Base-by-base conservation (phyloP, 2,329 filamentous ascomycete genomes). In the Microdochium trichocladiopsis region DNA sequence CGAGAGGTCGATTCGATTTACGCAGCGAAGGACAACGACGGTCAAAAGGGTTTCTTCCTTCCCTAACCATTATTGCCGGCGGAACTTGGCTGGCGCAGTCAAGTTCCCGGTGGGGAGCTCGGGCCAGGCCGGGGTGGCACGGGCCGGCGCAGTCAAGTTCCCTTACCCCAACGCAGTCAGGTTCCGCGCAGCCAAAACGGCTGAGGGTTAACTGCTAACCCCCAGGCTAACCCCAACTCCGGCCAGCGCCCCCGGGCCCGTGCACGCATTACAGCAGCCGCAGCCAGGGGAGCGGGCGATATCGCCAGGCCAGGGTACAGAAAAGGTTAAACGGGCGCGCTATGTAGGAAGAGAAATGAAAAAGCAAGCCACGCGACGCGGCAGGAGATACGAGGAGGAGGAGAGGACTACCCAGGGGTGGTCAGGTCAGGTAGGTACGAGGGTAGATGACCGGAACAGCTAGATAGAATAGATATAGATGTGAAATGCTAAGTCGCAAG, bases 1-100 rank as follows among this genome's bases (percentile, higher is more conserved):
- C 31, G 50, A 1, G 63, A 63, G 2, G 14, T 22, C 0, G 68
- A 66, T 52, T 64, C 62, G 52, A 33, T 72, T 36, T 68, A 69
- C 52, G 56, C 55, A 1, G 1, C 52, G 1, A 6, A 37, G 33
- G 33, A 4, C 14, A 23, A 48, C 12, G 45, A 63, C 49, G 61
- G 62, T 0, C 51, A 65, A 0, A 11, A n/a, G 0, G 69, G 66
- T 4, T 74, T 78, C 55, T 56, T 77, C 4, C 62, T 79, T 25
- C 75, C 76, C 2, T 4, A 8, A n/a, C n/a, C n/a, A n/a, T n/a
- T n/a, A n/a, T n/a, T n/a, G n/a, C n/a, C n/a, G n/a, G n/a, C n/a
- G n/a, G n/a, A n/a, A n/a, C n/a, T n/a, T n/a, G n/a, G n/a, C n/a
- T n/a, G n/a, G n/a, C n/a, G n/a, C n/a, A n/a, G n/a, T n/a, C n/a